Percentiles rank a stretch among this genome's conserved stretches.
Conservation (phyloP, 345 rosid genomes). For the Combretum micranthum region DNA sequence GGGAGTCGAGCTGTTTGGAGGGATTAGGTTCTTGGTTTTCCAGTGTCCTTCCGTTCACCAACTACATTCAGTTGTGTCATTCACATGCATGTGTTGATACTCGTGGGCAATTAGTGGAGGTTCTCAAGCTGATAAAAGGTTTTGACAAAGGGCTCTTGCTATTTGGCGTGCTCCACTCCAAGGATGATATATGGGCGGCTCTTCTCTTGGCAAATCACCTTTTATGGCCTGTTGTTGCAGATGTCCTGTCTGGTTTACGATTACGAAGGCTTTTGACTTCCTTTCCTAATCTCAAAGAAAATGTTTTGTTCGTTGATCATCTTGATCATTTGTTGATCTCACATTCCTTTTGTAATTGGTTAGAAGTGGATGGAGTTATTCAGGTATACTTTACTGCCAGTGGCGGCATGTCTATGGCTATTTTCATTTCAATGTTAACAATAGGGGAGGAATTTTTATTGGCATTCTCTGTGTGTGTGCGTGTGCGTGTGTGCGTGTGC, state of each 20-base stretch:
- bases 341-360: slow-evolving; percentile 45
- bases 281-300: slow-evolving; percentile 37
- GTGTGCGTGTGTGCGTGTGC: no score
- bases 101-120: slow-evolving; percentile 36
- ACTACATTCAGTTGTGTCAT: slow-evolving; percentile 48
- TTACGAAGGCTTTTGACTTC: slow-evolving; percentile 55
- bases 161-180: slow-evolving; percentile 56
- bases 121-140: slow-evolving; percentile 43
- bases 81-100: slow-evolving; percentile 23
- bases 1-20: slow-evolving; percentile 67
- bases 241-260: slow-evolving; percentile 84
- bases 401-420: neutral
- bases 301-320: slow-evolving; percentile 59
- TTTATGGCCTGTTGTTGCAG: slow-evolving; percentile 84
- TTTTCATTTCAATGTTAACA: no score
- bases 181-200: slow-evolving; percentile 90
- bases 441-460: no score
- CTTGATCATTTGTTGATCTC: slow-evolving; percentile 85
- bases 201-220: slow-evolving; percentile 82
- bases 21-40: slow-evolving; percentile 79
- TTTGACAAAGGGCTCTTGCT: slow-evolving; percentile 62
- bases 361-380: slow-evolving; percentile 60
- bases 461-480: no score
- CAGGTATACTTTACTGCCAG: slow-evolving; percentile 41
- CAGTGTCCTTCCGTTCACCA: slow-evolving; percentile 66